A percentile compares a stretch with the other conserved stretches of the same genome.
These are phyloP conservation scores for Durio zibethinus DNA, from an alignment of 345 rosid genomes.

Conservation along the genomic window DNA sequence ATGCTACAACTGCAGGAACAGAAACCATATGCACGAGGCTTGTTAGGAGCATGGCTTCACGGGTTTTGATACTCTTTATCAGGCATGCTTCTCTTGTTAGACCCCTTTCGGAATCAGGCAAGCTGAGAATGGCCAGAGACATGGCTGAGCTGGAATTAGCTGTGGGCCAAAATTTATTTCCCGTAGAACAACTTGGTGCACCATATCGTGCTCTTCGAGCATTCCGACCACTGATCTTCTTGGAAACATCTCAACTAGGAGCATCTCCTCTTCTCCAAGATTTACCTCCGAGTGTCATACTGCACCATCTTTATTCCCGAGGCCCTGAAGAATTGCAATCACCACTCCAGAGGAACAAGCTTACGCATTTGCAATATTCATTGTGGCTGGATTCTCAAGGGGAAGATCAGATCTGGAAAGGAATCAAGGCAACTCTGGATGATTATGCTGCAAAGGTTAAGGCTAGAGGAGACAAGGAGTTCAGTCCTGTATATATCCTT, in stretches of 20 bases:
- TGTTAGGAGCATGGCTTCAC: slow-evolving; percentile 78
- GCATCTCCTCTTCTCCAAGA: slow-evolving; percentile 86
- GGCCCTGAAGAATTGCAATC: slow-evolving; percentile 90
- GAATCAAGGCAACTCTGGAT: slow-evolving; percentile 88
- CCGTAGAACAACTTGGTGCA: slow-evolving; percentile 95
- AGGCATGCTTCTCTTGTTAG: slow-evolving; percentile 92
- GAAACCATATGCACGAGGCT: slow-evolving; percentile 94
- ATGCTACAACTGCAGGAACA: slow-evolving; percentile 48
- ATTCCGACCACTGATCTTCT: slow-evolving; percentile 83
- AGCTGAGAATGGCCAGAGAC: slow-evolving; percentile 92
- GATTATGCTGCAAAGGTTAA: slow-evolving; percentile 78
- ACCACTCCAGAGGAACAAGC: slow-evolving; percentile 82
- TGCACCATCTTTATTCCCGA: slow-evolving; percentile 90
- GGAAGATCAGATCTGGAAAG: slow-evolving; percentile 99
- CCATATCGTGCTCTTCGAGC: slow-evolving; percentile 97
- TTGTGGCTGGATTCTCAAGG: slow-evolving; percentile 93
- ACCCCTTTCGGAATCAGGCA: slow-evolving; percentile 97
- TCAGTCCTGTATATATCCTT: slow-evolving; percentile 90
- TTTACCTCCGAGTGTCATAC: slow-evolving; percentile 78
- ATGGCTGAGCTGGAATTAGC: slow-evolving; percentile 99
- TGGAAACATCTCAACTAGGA: slow-evolving; percentile 83
- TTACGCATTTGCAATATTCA: slow-evolving; percentile 78
- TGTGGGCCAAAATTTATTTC: slow-evolving; percentile 89
- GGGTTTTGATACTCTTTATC: slow-evolving; percentile 83
- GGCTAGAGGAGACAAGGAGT: slow-evolving; percentile 95